These are phyloP conservation scores for Zelonia costaricensis DNA, from an alignment of 208 protist species.

Conservation along the genomic window DNA sequence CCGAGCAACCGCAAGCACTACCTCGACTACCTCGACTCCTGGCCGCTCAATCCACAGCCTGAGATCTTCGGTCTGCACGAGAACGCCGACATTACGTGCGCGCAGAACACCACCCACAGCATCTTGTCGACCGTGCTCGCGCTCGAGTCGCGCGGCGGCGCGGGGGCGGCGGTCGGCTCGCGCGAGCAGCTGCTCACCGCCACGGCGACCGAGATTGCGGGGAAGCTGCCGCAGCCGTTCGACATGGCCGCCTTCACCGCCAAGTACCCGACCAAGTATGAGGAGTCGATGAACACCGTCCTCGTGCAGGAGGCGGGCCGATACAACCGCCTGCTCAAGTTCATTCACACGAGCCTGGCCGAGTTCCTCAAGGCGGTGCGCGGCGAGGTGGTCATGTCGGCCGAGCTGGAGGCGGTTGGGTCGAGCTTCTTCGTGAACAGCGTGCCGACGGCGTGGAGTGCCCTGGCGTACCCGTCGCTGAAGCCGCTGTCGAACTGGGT, in stretches of 20 bases:
- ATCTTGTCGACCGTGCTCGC: constrained; percentile 84
- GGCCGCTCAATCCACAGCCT: constrained; percentile 94
- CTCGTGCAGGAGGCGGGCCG: constrained; percentile 93
- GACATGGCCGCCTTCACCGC: constrained; percentile 76
- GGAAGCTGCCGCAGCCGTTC: constrained; percentile 86
- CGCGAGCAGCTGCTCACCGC: constrained; percentile 77
- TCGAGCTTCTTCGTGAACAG: constrained; percentile 96
- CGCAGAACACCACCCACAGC: constrained; percentile 80
- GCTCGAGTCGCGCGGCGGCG: constrained; percentile 74
- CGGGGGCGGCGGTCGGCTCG: constrained; percentile 34
- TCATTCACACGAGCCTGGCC: constrained; percentile 86
- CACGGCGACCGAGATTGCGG: constrained; percentile 83
- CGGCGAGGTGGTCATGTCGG: constrained; percentile 97
- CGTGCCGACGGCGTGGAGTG: constrained; percentile 89
- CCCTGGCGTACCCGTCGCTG: constrained; percentile 94
- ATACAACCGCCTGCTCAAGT: constrained; percentile 94
- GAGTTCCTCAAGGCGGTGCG: constrained; percentile 94
- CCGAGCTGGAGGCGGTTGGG: constrained; percentile 93
- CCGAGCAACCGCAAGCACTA: constrained; percentile 86
- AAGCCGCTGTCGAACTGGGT: constrained; percentile 97
- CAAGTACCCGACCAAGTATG: constrained; percentile 93
- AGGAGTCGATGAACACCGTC: constrained; percentile 96
- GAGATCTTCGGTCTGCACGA: constrained; percentile 97
- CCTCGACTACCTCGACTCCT: constrained; percentile 82
- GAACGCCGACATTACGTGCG: constrained; percentile 97